Conservation (phyloP, 176 grass and related monocot species). For the Musa schizocarpa region DNA sequence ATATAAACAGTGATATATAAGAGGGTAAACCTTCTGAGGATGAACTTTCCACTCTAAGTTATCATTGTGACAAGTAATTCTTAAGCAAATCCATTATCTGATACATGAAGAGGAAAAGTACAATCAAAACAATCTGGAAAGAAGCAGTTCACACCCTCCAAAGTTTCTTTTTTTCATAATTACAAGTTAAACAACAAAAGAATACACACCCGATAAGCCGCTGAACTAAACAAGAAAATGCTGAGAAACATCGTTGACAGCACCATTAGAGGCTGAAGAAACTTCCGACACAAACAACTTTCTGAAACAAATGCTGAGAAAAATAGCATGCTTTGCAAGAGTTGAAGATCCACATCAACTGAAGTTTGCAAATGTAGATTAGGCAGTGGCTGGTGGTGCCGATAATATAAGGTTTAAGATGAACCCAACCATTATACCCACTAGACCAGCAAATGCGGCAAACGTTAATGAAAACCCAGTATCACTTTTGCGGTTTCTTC, state of each 20-base stretch:
- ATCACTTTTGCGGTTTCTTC: slow-evolving; percentile 52
- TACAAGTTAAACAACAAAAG: not conserved
- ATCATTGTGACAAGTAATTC: too few species aligned
- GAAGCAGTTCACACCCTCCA: too few species aligned
- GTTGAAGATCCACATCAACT: not conserved
- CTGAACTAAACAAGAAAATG: not conserved
- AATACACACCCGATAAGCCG: too few species aligned
- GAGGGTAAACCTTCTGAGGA: too few species aligned
- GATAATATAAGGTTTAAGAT: slow-evolving; percentile 70
- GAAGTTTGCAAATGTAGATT: slow-evolving; percentile 6
- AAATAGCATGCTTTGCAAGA: not conserved
- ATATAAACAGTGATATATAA: too few species aligned
- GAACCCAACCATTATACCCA: slow-evolving; percentile 69
- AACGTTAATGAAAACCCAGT: slow-evolving; percentile 70
- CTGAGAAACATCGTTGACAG: not conserved
- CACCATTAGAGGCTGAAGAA: not conserved
- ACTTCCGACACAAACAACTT: not conserved
- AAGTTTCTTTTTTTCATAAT: too few species aligned
- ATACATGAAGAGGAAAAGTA: not conserved
- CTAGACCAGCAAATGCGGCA: slow-evolving; percentile 58
- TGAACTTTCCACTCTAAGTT: too few species aligned
- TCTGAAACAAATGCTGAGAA: not conserved
- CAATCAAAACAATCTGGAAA: not conserved
- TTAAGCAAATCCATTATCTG: not conserved
- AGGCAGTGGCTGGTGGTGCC: slow-evolving; percentile 32